phyloP scores from a whole-genome alignment of 352 stramenopile genomes.

The Globisporangium irregulare region DNA sequence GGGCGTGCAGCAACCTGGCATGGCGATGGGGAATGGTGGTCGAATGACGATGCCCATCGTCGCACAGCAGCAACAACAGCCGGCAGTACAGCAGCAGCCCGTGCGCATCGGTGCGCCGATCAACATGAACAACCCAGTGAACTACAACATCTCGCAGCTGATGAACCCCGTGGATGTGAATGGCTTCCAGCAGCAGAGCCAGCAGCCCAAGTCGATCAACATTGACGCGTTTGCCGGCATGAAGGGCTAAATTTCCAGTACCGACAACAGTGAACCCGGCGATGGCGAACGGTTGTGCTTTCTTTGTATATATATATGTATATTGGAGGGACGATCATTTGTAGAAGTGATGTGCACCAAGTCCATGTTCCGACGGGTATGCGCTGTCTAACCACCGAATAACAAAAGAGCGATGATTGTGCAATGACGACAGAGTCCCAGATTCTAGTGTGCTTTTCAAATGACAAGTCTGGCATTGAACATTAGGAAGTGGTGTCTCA shows the following conservation, averaged over 20 bases:
- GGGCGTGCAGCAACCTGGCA: slow-evolving; percentile 20
- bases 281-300: neutral
- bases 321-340: neutral
- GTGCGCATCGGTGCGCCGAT: neutral
- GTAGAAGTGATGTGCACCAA: neutral
- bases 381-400: neutral
- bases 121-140: slow-evolving; percentile 28
- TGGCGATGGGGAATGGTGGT: slow-evolving; percentile 6
- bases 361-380: neutral
- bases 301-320: neutral
- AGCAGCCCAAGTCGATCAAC: slow-evolving; percentile 68
- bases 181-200: slow-evolving; percentile 24
- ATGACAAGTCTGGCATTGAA: neutral
- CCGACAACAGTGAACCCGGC: neutral
- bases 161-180: slow-evolving; percentile 77
- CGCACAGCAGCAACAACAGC: slow-evolving; percentile 1
- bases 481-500: neutral
- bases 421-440: neutral
- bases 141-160: slow-evolving; percentile 82
- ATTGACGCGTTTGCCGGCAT: slow-evolving; percentile 79
- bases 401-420: neutral
- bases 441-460: neutral
- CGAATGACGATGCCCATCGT: slow-evolving; percentile 6
- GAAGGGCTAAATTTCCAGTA: slow-evolving; percentile 21
- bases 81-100: neutral